Evolutionary conservation across 805 yeast species (phyloP), one percentile per base, ranked within the genome.

Genomic region (Myxozyma neotropica): DNA sequence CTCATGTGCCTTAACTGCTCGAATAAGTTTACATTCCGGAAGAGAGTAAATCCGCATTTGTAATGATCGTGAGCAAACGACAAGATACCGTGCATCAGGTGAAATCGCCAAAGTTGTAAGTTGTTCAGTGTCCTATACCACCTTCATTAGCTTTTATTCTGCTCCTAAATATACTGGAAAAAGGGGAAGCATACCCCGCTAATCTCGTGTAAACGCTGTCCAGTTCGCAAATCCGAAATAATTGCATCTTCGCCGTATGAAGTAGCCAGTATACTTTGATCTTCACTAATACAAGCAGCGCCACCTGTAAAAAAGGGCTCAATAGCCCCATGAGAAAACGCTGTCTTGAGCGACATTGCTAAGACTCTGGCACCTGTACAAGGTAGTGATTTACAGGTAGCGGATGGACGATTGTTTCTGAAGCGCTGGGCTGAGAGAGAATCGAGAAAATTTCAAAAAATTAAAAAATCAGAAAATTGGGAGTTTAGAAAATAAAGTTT

Each of bases 291-390:
- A 0, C 89, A 77, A 1, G 90, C 94, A 1, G 94, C 83, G 4
- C 94, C 89, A 27, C 97, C 96, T 15, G 89, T 83, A 71, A 89
- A 94, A 67, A 92, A 85, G 15, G 99, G 98, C 53, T 83, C 85
- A 42, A 93, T 78, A 55, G 83, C 81, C 10, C 67, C 68, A 62
- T 78, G 75, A 56, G 72, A 74, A 65, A 77, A 82, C 21, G 81
- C 74, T 3, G 80, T 76, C 58, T 74, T 77, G 35, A 77, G 38
- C 52, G 23, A 24, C 47, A 27, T 27, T 2, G 7, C n/a, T 29
- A 27, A 26, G 4, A 5, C 21, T n/a, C n/a, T n/a, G n/a, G n/a
- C n/a, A n/a, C n/a, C n/a, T n/a, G n/a, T n/a, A n/a, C n/a, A n/a
- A n/a, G n/a, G n/a, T n/a, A n/a, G n/a, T n/a, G n/a, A n/a, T n/a